Evolutionary conservation across 352 stramenopile genomes (phyloP), one percentile per base, ranked within the genome.

Genomic region (Globisporangium splendens): DNA sequence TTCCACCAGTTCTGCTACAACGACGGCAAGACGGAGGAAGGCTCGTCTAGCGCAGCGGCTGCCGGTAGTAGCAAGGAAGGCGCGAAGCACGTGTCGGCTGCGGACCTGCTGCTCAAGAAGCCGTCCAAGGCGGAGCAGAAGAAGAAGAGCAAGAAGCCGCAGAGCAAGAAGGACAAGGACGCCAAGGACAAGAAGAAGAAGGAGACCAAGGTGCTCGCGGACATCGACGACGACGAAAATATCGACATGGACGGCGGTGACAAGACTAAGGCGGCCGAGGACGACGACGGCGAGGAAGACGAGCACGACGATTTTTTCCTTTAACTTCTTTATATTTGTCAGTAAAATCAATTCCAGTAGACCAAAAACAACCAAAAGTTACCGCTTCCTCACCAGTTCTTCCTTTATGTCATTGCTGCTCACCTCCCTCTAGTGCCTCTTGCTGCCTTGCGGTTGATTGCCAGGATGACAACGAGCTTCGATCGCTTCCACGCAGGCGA

Each of bases 1-100:
- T 91, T 91, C 64, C 69, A 89, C 61, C 71, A 88, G 48, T 91
- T 91, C 49, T 91, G 82, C 50, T 83, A 80, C 47, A 86, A 82
- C 21, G 79, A 88, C 46, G 65, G 54, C 21, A 78, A 83, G 59
- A 24, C 55, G 0, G 70, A 66, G 33, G 28, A 35, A 35, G 52
- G 69, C 1, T 59, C 65, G 0, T 43, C 52, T 4, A 28, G 55
- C 21, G 31, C 56, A 14, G 31, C 52, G 13, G 49, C 63, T 35
- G 28, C 28, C n/a, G n/a, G n/a, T 35, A 35, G 28, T 10, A 35
- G 28, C 10, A 35, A 35, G 28, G 14, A 46, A 54, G 8, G 5
- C 38, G 28, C 31, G 5, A 21, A 50, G 41, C 22, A 42, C 11
- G 3, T 54, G 8, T 56, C 78, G 8, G 77, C 69, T 6, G 73